Conservation (phyloP, 805 yeast genomes). For the Wickerhamiella occidentalis region DNA sequence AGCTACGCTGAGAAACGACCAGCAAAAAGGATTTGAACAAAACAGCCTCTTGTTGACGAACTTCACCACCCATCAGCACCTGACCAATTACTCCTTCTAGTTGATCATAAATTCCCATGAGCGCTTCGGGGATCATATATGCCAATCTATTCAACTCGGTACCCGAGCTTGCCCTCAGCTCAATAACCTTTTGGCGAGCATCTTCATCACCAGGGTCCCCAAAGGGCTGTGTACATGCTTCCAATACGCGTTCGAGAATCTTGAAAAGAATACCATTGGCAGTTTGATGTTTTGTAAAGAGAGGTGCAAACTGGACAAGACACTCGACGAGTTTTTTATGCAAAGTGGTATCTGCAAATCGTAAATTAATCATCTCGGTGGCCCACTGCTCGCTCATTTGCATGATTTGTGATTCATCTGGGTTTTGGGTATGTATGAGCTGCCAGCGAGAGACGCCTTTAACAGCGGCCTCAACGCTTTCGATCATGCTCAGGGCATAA, state of each 20-base stretch:
- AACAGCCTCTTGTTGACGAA: conserved; percentile 83
- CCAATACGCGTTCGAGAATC: conserved; percentile 73
- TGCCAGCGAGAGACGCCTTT: conserved; percentile 94
- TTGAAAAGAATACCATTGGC: conserved; percentile 56
- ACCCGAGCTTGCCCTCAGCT: conserved; percentile 82
- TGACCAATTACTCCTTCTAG: conserved; percentile 68
- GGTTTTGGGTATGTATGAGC: conserved; percentile 27
- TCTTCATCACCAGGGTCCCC: conserved; percentile 38
- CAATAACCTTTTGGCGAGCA: conserved; percentile 67
- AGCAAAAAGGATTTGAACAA: conserved; percentile 85
- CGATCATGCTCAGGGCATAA: conserved; percentile 69
- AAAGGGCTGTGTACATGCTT: conserved; percentile 54
- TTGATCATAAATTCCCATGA: conserved; percentile 68
- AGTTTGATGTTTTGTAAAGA: conserved; percentile 45
- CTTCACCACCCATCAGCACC: conserved; percentile 53
- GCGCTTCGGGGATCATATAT: conserved; percentile 83
- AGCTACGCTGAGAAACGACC: conserved; percentile 77
- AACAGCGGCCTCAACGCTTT: conserved; percentile 76
- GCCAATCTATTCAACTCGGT: conserved; percentile 91
- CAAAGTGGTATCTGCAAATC: conserved; percentile 66
- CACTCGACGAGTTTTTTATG: conserved; percentile 82
- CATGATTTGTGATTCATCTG: conserved; percentile 34
- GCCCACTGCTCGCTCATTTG: conserved; percentile 54
- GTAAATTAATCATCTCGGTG: conserved; percentile 48
- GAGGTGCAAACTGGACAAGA: conserved; percentile 85